These are phyloP conservation scores for Saccharomycopsis sp. DNA, from an alignment of 805 yeast genomes.

Conservation along the genomic window DNA sequence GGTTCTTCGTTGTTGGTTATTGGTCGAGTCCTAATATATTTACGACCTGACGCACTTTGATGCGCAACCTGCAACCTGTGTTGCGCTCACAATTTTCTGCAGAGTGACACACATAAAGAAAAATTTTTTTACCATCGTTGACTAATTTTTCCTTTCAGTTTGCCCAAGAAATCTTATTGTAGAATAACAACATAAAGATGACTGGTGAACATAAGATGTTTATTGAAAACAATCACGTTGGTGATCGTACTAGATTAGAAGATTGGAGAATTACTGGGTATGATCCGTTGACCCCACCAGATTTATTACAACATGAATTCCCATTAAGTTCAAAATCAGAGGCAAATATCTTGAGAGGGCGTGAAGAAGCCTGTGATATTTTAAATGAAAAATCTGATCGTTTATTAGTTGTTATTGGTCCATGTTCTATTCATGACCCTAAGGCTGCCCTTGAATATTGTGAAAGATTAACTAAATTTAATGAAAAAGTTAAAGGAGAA, in stretches of 20 bases:
- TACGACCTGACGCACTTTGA: too few species aligned
- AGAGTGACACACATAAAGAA: background rate
- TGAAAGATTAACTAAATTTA: slow-evolving; percentile 51
- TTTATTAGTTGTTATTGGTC: slow-evolving; percentile 84
- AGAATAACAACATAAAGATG: slow-evolving; percentile 27
- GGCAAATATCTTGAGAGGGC: slow-evolving; percentile 65
- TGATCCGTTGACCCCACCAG: slow-evolving; percentile 94
- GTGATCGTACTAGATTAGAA: slow-evolving; percentile 73
- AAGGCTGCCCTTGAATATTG: slow-evolving; percentile 88
- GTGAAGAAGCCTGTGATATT: slow-evolving; percentile 71
- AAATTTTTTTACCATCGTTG: background rate
- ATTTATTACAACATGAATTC: slow-evolving; percentile 76
- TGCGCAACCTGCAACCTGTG: too few species aligned
- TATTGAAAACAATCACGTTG: slow-evolving; percentile 74
- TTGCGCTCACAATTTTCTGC: background rate
- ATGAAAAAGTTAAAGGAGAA: slow-evolving; percentile 68
- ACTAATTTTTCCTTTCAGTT: too few species aligned
- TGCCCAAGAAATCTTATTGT: too few species aligned
- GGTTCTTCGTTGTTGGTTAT: too few species aligned
- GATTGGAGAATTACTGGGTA: slow-evolving; percentile 81
- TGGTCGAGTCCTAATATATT: too few species aligned
- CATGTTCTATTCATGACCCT: slow-evolving; percentile 94
- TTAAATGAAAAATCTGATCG: slow-evolving; percentile 76
- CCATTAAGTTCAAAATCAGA: slow-evolving; percentile 53
- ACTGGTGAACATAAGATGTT: slow-evolving; percentile 49